Conservation (phyloP, 768 basidiomycete species). For the Gymnopilus dilepis region DNA sequence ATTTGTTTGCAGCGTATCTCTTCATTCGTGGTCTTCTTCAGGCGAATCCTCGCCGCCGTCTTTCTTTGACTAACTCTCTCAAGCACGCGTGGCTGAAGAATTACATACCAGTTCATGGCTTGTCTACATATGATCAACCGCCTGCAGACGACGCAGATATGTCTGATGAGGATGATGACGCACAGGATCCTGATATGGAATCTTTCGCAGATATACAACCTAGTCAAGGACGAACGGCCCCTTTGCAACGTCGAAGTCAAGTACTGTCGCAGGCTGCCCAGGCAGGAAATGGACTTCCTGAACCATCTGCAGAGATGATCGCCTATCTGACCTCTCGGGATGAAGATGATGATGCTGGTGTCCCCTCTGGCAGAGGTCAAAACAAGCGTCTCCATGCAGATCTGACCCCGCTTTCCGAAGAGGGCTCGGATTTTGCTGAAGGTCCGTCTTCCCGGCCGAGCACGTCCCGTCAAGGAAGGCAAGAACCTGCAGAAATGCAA, state of each 20-base stretch:
- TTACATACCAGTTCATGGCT: constrained; percentile 36
- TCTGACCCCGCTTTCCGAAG: constrained; percentile 50
- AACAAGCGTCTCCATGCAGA: constrained; percentile 50
- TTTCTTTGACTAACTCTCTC: constrained; percentile 73
- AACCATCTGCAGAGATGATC: constrained; percentile 66
- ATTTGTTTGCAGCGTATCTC: constrained; percentile 51
- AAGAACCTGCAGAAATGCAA: constrained; percentile 5
- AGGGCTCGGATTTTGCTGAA: constrained; percentile 22
- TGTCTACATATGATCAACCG: not conserved
- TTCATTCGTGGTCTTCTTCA: constrained; percentile 75
- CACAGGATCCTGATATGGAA: not conserved
- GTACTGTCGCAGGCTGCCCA: constrained; percentile 54
- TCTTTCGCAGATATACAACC: not conserved
- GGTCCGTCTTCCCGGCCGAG: constrained; percentile 6
- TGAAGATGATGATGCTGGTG: constrained; percentile 25
- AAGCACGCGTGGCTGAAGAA: constrained; percentile 76
- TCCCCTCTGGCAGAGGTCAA: constrained; percentile 28
- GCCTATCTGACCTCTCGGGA: constrained; percentile 39
- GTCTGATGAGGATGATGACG: not conserved
- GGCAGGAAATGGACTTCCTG: constrained; percentile 41
- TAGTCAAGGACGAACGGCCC: constrained; percentile 34
- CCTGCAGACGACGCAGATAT: constrained; percentile 9
- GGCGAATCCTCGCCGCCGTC: constrained; percentile 64
- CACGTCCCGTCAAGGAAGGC: not conserved
- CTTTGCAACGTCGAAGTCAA: constrained; percentile 54